A percentile compares a stretch with the other conserved stretches of the same genome.
These are phyloP conservation scores for Yarrowia hollandica DNA, from an alignment of 805 yeast species.

Conservation along the genomic window DNA sequence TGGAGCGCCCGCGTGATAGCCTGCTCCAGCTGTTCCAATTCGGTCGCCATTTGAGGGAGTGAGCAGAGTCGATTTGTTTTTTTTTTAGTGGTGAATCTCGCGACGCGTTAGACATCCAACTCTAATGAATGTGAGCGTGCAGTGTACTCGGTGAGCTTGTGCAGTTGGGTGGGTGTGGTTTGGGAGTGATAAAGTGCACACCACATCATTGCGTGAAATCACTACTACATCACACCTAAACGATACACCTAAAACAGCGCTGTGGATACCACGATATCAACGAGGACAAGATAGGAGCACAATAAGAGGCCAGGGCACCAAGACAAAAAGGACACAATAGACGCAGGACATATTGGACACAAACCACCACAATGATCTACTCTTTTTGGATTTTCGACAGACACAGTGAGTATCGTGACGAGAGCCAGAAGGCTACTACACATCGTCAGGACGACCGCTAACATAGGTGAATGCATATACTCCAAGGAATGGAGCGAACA, in stretches of 20 bases:
- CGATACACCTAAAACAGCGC: no score
- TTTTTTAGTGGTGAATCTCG: neutral
- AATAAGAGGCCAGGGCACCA: neutral
- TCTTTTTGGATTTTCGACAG: constrained; percentile 90
- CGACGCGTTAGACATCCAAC: constrained; percentile 29
- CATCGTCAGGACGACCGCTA: no score
- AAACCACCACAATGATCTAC: constrained; percentile 52
- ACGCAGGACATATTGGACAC: neutral
- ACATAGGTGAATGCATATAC: constrained; percentile 68
- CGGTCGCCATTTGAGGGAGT: constrained; percentile 41
- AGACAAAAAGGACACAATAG: neutral
- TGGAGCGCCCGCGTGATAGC: constrained; percentile 75
- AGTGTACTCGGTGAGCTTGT: no score
- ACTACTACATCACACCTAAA: no score
- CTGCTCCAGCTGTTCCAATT: constrained; percentile 72
- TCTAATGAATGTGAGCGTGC: no score
- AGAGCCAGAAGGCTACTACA: no score
- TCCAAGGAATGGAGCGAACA: constrained; percentile 62
- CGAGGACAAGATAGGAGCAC: no score
- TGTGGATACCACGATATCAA: no score
- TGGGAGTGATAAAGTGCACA: no score
- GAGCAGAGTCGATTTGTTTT: no score
- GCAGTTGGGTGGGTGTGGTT: no score
- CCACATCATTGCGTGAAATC: no score
- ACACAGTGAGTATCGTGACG: constrained; percentile 68